Base-by-base conservation (phyloP, 495 filamentous ascomycete species). In the Durotheca rogersii region DNA sequence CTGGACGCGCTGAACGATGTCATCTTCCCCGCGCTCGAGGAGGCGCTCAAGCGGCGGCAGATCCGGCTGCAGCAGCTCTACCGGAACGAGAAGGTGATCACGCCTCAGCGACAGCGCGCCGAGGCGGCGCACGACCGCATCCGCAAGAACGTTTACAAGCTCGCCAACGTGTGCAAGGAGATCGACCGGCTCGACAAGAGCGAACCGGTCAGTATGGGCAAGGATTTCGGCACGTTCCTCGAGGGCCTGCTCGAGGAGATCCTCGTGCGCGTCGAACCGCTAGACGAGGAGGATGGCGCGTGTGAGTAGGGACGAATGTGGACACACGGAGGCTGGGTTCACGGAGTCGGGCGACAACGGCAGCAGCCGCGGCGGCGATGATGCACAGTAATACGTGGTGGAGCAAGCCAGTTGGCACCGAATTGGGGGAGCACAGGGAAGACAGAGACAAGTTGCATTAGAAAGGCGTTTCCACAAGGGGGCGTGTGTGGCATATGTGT, bases 161-260 rank as follows among this genome's bases (percentile, higher is more conserved):
- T 90, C 6, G 83, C 82, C 2, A 76, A 84, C 37, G 74, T 90
- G 11, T 91, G 95, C 64, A 81, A 80, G 56, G 88, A 93, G 66
- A 88, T 98, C 53, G 91, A 98, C 62, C 79, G 83, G 34, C 86
- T 82, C 68, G 93, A 98, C 65, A 83, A 81, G 62, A 80, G 82
- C 35, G 84, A 85, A 41, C 86, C 88, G 4, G 89, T 98, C 1
- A 86, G 88, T 0, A 95, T 97, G 93, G 91, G 89, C 3, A 85
- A 85, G 29, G 90, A 88, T 9, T 88, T 96, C 12, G 80, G 82
- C 36, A 85, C 84, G 0, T 93, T 96, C 54, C 70, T 97, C 21
- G 93, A 98, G 67, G 91, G 88, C 1, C 82, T 96, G 52, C 73
- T 98, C 21, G 93, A 98, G 72, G 93, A 97, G 73, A 81, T 97